Base-by-base conservation (phyloP, 106 monocot species). In the Triglochin maritima region DNA sequence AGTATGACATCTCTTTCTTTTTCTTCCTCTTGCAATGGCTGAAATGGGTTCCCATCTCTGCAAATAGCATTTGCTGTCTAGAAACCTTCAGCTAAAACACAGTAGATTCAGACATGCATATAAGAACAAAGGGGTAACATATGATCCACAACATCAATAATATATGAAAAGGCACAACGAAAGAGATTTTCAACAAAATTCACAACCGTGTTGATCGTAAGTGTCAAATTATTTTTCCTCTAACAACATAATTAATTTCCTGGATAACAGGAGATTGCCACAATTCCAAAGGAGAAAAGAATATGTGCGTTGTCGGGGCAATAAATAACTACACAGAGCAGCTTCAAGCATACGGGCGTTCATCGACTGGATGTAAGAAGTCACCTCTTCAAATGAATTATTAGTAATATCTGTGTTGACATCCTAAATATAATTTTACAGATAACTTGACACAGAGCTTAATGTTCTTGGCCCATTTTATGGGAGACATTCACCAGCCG, bases 251-350 rank as follows among this genome's bases (percentile, higher is more conserved):
- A 61, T 17, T 7, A 41, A 41, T 49, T 17, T 4, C 48, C 9
- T 4, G 7, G 14, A 47, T 50, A 47, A n/a, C 8, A 93, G 93
- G 93, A 69, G 93, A 93, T 66, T 93, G 93, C 53, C 79, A 83
- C 56, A 75, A 89, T 69, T 48, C 73, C 17, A 51, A 71, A 15
- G 79, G 81, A 49, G 50, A 69, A 50, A 17, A 73, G 56, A 77
- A 68, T 60, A 86, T 75, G 84, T 93, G 93, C 47, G 89, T 86
- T 12, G 84, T 55, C 3, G 93, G 86, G 50, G 93, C 93, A n/a
- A 93, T 93, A 72, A 93, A 93, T 56, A 93, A 93, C 64, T 93
- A 84, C 73, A 93, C 89, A 2, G 17, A 61, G 16, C 89, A 89
- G 44, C 89, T 93, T 4, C 65, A 55, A 50, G 70, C 51, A 45